These are phyloP conservation scores for Ziziphus jujuba DNA, from an alignment of 306 rosid genomes.

Conservation along the genomic window DNA sequence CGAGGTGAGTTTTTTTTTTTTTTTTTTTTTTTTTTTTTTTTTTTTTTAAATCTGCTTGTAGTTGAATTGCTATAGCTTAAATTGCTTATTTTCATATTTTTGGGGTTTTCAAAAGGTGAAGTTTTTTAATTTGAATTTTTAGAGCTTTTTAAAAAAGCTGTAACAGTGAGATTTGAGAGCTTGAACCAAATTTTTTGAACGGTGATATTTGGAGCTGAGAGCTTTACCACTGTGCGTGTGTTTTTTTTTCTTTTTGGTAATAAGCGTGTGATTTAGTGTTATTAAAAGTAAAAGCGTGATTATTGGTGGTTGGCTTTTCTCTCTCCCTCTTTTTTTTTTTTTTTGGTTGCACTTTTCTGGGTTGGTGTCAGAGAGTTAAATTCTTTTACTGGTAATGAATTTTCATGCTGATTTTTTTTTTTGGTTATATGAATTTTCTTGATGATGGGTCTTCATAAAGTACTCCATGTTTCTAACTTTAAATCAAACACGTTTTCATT, in stretches of 20 bases:
- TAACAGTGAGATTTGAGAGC: background rate
- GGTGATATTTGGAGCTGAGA: background rate
- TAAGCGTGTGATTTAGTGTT: conserved; percentile 19
- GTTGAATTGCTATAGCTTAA: no score
- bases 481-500: background rate
- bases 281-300: conserved; percentile 52
- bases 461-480: background rate
- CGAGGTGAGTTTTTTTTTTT: conserved; percentile 45
- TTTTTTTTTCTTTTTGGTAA: no score
- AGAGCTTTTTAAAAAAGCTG: background rate
- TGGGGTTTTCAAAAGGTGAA: background rate
- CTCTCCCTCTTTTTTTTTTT: background rate
- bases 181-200: background rate
- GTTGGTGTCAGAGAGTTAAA: background rate
- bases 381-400: background rate
- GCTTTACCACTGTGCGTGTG: background rate
- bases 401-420: background rate
- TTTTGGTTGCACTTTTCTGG: background rate
- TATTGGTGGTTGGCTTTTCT: conserved; percentile 11
- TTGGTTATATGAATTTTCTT: no score
- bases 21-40: background rate
- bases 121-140: background rate
- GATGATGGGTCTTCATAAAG: background rate
- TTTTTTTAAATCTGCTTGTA: background rate
- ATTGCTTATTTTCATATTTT: no score